These are phyloP conservation scores for Aspergillus flavus DNA, from an alignment of 2,329 filamentous ascomycete genomes.

Conservation along the genomic window DNA sequence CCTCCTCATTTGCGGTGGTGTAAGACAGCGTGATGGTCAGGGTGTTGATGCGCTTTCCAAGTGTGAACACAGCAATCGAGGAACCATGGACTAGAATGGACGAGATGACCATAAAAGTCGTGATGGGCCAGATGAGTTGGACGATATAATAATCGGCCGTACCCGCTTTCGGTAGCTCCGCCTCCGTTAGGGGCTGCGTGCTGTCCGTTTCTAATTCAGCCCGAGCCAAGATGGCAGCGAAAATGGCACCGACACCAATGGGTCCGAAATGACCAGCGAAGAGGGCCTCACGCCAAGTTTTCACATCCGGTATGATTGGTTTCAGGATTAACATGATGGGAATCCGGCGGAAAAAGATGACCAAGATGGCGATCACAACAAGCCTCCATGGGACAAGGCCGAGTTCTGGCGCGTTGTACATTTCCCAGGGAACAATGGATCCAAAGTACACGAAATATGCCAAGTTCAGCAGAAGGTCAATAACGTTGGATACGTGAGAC, in stretches of 20 bases:
- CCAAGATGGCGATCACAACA: slow-evolving; percentile 89
- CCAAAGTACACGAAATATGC: slow-evolving; percentile 98
- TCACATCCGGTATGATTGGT: slow-evolving; percentile 91
- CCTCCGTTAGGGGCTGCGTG: slow-evolving; percentile 70
- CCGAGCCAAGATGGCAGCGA: slow-evolving; percentile 87
- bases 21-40: slow-evolving; percentile 95
- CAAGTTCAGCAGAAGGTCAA: slow-evolving; percentile 94
- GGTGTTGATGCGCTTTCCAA: slow-evolving; percentile 98
- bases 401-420: slow-evolving; percentile 75
- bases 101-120: slow-evolving; percentile 87
- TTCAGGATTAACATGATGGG: slow-evolving; percentile 92
- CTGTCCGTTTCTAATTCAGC: slow-evolving; percentile 81
- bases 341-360: slow-evolving; percentile 93
- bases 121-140: slow-evolving; percentile 91
- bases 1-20: slow-evolving; percentile 84
- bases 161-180: slow-evolving; percentile 56
- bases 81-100: slow-evolving; percentile 97
- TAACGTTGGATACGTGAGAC: slow-evolving; percentile 98
- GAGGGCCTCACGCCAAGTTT: slow-evolving; percentile 95
- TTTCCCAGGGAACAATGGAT: slow-evolving; percentile 93
- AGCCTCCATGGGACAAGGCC: slow-evolving; percentile 86
- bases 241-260: slow-evolving; percentile 95
- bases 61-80: slow-evolving; percentile 95
- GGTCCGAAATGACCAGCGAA: slow-evolving; percentile 98
- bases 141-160: slow-evolving; percentile 71